Evolutionary conservation across 2,329 filamentous ascomycete genomes (phyloP).

Genomic region (Phyllosticta capitalensis): DNA sequence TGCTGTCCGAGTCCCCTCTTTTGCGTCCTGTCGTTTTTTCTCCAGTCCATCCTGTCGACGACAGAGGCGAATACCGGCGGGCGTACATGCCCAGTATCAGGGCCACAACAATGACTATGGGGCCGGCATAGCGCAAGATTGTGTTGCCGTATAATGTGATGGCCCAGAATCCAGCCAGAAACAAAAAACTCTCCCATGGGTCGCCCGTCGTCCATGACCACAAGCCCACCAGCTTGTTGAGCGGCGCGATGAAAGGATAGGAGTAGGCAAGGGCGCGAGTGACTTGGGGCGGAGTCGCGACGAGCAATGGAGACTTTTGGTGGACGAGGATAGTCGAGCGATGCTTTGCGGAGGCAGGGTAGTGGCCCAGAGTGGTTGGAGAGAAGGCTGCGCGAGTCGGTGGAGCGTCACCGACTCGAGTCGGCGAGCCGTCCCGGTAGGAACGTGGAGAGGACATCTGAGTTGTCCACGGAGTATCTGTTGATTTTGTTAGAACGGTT

Average conservation of each 20-base stretch:
- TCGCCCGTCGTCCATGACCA: slow-evolving; percentile 91
- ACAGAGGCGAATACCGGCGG: slow-evolving; percentile 78
- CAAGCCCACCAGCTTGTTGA: slow-evolving; percentile 77
- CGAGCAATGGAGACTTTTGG: slow-evolving; percentile 86
- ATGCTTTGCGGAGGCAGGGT: slow-evolving; percentile 60
- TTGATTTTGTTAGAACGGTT: neutral
- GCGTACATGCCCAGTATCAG: slow-evolving; percentile 91
- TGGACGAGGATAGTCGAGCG: slow-evolving; percentile 90
- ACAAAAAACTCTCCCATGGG: slow-evolving; percentile 91
- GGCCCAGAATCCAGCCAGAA: slow-evolving; percentile 80
- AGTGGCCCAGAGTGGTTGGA: slow-evolving; percentile 64
- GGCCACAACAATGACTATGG: slow-evolving; percentile 66
- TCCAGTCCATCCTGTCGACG: slow-evolving; percentile 68
- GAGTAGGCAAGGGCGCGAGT: slow-evolving; percentile 92
- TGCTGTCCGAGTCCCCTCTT: slow-evolving; percentile 44
- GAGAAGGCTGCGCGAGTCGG: slow-evolving; percentile 88
- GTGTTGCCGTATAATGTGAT: slow-evolving; percentile 76
- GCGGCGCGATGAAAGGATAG: slow-evolving; percentile 81
- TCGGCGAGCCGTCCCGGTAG: slow-evolving; percentile 17
- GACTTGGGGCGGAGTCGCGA: slow-evolving; percentile 89
- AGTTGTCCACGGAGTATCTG: slow-evolving; percentile 33
- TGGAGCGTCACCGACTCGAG: slow-evolving; percentile 36
- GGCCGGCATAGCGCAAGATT: slow-evolving; percentile 72
- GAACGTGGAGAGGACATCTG: slow-evolving; percentile 29
- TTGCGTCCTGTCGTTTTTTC: slow-evolving; percentile 50